Base-by-base conservation (phyloP, 129 eudicot genomes). In the Helichrysum umbraculigerum region DNA sequence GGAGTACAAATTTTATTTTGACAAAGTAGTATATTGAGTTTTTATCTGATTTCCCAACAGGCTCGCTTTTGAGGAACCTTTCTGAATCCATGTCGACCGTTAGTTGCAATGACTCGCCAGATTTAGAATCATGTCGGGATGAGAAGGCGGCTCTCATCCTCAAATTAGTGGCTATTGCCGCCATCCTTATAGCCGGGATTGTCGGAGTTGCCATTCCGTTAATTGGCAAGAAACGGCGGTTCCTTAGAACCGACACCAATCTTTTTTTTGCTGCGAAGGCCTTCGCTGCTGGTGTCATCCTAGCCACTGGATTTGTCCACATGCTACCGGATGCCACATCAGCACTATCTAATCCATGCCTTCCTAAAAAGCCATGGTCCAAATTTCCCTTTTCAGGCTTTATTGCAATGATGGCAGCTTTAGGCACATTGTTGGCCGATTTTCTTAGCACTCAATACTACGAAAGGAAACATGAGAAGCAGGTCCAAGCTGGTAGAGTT, bases 221-320 rank as follows among this genome's bases (percentile, higher is more conserved):
- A 58, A 77, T 90, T 6, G 96, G 98, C 33, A 90, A 83, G 76
- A 86, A 86, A 17, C 87, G 91, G 5, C 84, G 90, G 15, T 92
- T 89, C 68, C 81, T 92, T 0, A 76, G 86, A 33, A 88, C 94
- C 0, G 98, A 92, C 81, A 86, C 96, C 39, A 86, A 92, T 75
- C 85, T 90, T 54, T 92, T 92, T 71, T 80, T 90, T 2, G 87
- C 86, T 14, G 93, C 93, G 54, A 91, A 94, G 62, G 98, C 98
- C 70, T 93, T 93, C 62, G 97, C 98, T 0, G 98, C 96, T 1
- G 98, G 97, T 8, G 98, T 93, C 17, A 93, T 93, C 74, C 90
- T 93, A 3, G 96, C 98, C 32, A 93, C 98, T 0, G 97, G 97
- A 20, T 93, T 93, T 29, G 98, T 94, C 68, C 98, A 94, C 85